A percentile compares a stretch with the other conserved stretches of the same genome.
phyloP scores from a whole-genome alignment of 768 basidiomycete genomes.

The Kwoniella shandongensis region DNA sequence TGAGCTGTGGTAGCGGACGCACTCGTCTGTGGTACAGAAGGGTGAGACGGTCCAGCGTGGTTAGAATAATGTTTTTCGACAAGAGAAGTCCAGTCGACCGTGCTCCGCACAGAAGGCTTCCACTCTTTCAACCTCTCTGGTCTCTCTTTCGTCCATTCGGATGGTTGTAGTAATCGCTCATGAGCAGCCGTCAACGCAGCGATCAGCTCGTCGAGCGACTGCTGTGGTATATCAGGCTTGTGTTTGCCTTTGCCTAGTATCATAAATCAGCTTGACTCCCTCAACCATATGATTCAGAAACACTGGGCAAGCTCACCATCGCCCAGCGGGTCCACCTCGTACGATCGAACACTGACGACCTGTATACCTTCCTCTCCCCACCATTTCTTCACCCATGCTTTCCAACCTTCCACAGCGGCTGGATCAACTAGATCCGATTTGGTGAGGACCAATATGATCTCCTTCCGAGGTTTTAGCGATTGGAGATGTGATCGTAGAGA shows the following conservation, averaged over 20 bases:
- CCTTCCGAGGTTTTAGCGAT: conserved; percentile 61
- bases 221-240: conserved; percentile 68
- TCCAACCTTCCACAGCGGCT: conserved; percentile 43
- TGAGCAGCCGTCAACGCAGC: conserved; percentile 68
- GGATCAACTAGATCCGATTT: conserved; percentile 80
- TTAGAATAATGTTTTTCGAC: conserved; percentile 9
- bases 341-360: conserved; percentile 76
- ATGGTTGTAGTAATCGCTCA: conserved; percentile 66
- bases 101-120: conserved; percentile 65
- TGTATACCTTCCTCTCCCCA: conserved; percentile 59
- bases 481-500: conserved; percentile 81
- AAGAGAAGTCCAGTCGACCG: conserved; percentile 74
- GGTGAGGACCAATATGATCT: conserved; percentile 90
- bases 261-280: not conserved
- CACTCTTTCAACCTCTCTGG: conserved; percentile 62
- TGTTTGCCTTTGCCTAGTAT: conserved; percentile 34
- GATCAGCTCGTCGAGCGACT: conserved; percentile 67
- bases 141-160: conserved; percentile 60
- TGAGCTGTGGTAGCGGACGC: not conserved
- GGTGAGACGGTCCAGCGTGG: conserved; percentile 3
- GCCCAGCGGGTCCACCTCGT: conserved; percentile 56
- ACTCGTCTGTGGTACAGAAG: too few relatives aligned
- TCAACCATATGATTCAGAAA: not conserved
- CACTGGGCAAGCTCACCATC: conserved; percentile 11
- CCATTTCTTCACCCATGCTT: conserved; percentile 45